Evolutionary conservation across 768 basidiomycete species (phyloP).

Genomic region (Lactifluus hygrophoroides): DNA sequence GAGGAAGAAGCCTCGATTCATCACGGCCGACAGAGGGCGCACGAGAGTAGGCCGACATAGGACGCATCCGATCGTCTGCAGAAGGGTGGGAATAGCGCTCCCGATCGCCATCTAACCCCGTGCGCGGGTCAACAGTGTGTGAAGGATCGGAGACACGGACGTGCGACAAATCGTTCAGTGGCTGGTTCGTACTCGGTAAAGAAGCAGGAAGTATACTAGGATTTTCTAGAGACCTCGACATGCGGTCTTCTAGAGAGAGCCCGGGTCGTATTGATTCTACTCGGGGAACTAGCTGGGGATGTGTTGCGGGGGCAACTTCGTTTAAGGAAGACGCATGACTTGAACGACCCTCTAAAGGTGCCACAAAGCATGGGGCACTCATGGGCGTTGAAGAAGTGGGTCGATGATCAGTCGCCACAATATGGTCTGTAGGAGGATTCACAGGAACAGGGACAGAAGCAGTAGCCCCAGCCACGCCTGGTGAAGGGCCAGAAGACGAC

Average conservation of each 20-base stretch:
- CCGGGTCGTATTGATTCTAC: slow-evolving; percentile 1
- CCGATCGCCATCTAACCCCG: not conserved
- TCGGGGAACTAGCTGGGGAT: slow-evolving; percentile 1
- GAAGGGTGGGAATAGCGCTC: not conserved
- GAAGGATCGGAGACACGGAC: slow-evolving; percentile 1
- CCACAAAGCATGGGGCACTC: slow-evolving; percentile 6
- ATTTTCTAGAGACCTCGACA: slow-evolving; percentile 19
- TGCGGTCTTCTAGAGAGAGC: slow-evolving; percentile 23
- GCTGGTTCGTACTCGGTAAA: slow-evolving; percentile 9
- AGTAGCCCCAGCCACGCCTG: too few species aligned
- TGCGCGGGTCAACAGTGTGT: not conserved
- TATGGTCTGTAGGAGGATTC: not conserved
- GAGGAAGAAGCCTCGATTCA: slow-evolving; percentile 1
- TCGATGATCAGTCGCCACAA: not conserved
- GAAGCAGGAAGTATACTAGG: slow-evolving; percentile 13
- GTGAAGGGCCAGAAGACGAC: too few species aligned
- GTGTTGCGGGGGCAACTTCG: slow-evolving; percentile 3
- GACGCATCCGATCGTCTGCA: slow-evolving; percentile 1
- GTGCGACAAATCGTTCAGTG: not conserved
- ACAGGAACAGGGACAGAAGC: not conserved
- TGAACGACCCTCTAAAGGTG: slow-evolving; percentile 22
- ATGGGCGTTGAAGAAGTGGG: not conserved
- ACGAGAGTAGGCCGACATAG: slow-evolving; percentile 9
- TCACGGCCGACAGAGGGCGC: slow-evolving; percentile 1
- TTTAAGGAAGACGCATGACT: slow-evolving; percentile 17